Conservation (phyloP, 208 protist genomes). For the Naegleria lovaniensis region DNA sequence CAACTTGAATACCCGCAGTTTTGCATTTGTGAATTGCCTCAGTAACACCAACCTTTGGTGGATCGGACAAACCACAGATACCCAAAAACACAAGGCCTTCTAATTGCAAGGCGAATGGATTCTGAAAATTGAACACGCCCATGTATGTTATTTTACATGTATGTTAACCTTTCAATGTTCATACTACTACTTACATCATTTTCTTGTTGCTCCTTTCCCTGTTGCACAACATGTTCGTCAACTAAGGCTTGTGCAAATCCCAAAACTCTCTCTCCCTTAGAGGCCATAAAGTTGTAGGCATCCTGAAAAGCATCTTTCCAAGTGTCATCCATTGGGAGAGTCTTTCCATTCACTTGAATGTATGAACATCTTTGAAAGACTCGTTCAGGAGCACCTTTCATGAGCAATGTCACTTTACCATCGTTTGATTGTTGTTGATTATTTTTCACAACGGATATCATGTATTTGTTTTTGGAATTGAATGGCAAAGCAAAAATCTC, state of each 20-base stretch:
- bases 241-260: slow-evolving; percentile 42
- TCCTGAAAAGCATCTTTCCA: slow-evolving; percentile 28
- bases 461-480: slow-evolving; percentile 69
- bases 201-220: neutral
- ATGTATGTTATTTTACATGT: too few relatives aligned
- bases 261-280: slow-evolving; percentile 56
- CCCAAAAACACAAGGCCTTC: slow-evolving; percentile 64
- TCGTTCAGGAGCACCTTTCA: slow-evolving; percentile 68
- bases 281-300: slow-evolving; percentile 42
- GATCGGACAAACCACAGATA: slow-evolving; percentile 71
- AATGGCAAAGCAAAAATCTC: slow-evolving; percentile 57
- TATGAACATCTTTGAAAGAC: neutral
- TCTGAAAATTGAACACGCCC: too few relatives aligned
- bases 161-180: too few relatives aligned
- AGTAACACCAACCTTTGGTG: slow-evolving; percentile 63
- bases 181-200: slow-evolving; percentile 13
- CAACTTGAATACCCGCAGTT: slow-evolving; percentile 48
- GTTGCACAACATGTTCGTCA: neutral
- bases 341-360: neutral
- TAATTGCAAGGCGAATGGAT: too few relatives aligned
- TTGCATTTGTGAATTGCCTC: slow-evolving; percentile 43
- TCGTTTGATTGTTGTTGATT: too few relatives aligned
- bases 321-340: slow-evolving; percentile 29
- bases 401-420: too few relatives aligned
- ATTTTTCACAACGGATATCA: slow-evolving; percentile 37